Evolutionary conservation across 2,329 filamentous ascomycete species (phyloP).

Genomic region (Trichoderma asperellum): DNA sequence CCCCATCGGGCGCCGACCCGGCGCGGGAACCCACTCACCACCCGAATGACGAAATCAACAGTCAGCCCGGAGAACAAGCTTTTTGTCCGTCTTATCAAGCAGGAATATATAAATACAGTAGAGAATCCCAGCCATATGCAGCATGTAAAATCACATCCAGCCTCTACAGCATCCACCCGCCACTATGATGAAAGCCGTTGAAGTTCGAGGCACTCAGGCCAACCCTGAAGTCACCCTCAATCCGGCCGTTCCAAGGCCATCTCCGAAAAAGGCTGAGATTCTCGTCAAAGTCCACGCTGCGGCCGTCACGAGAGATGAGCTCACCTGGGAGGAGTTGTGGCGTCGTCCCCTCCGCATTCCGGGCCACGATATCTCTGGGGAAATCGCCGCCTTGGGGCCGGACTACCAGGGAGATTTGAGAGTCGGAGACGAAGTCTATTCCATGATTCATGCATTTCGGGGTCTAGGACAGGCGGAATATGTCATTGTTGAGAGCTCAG

Average conservation of each 20-base stretch:
- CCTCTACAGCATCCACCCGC: neutral
- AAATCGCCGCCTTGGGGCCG: slow-evolving; percentile 36
- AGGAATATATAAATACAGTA: neutral
- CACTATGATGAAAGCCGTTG: slow-evolving; percentile 41
- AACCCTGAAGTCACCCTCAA: slow-evolving; percentile 32
- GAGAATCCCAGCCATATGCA: neutral
- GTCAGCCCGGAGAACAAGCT: neutral
- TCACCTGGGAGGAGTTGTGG: slow-evolving; percentile 43
- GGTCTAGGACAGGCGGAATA: slow-evolving; percentile 38
- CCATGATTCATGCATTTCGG: slow-evolving; percentile 35
- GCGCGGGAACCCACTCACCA: slow-evolving; percentile 12
- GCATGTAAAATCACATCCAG: neutral
- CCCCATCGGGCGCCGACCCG: slow-evolving; percentile 17
- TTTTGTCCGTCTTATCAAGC: neutral
- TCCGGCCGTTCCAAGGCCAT: slow-evolving; percentile 31
- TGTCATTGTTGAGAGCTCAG: slow-evolving; percentile 29
- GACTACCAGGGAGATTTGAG: slow-evolving; percentile 32
- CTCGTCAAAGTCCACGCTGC: slow-evolving; percentile 42
- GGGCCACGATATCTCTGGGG: slow-evolving; percentile 44
- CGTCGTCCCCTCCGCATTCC: slow-evolving; percentile 38
- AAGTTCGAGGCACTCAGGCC: slow-evolving; percentile 37
- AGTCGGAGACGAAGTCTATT: slow-evolving; percentile 36
- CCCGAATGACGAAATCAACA: slow-evolving; percentile 19
- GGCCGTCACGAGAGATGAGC: slow-evolving; percentile 43
- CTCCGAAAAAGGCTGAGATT: slow-evolving; percentile 31